Percentiles rank a stretch among this genome's conserved stretches.
Evolutionary conservation across 75 land plant genomes (phyloP).

Genomic region (Picea sitchensis): DNA sequence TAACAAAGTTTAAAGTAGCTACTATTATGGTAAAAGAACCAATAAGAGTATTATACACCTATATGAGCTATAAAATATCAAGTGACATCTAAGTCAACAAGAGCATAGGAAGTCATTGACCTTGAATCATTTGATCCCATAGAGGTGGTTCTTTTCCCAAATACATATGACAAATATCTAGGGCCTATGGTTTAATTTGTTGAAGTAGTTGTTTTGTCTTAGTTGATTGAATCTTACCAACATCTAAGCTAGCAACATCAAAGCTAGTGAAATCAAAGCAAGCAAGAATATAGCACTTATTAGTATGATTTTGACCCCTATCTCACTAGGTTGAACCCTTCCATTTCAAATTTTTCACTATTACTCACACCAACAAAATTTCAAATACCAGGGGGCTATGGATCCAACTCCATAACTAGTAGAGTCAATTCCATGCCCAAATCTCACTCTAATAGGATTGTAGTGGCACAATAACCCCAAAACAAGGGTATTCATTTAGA

Average conservation of each 20-base stretch:
- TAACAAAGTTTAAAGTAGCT: not conserved
- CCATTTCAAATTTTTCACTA: not conserved
- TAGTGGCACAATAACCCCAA: too few species aligned
- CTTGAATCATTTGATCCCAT: not conserved
- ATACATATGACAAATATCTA: not conserved
- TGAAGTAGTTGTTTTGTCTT: not conserved
- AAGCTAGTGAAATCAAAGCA: not conserved
- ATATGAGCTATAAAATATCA: not conserved
- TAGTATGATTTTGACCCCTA: not conserved
- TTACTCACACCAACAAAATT: not conserved
- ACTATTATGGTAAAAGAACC: not conserved
- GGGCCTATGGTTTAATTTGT: not conserved
- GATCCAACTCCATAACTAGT: not conserved
- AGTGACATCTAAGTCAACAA: not conserved
- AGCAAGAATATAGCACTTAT: not conserved
- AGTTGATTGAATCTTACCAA: not conserved
- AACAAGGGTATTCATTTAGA: too few species aligned
- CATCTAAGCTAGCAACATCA: not conserved
- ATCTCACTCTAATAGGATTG: not conserved
- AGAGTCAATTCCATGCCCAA: not conserved
- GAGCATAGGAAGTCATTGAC: slow-evolving; percentile 1
- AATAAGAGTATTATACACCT: not conserved
- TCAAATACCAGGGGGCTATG: not conserved
- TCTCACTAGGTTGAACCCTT: not conserved
- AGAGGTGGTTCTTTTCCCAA: not conserved